These are phyloP conservation scores for Oligophagozyma castellii DNA, from an alignment of 1,139 yeast genomes.

Conservation along the genomic window DNA sequence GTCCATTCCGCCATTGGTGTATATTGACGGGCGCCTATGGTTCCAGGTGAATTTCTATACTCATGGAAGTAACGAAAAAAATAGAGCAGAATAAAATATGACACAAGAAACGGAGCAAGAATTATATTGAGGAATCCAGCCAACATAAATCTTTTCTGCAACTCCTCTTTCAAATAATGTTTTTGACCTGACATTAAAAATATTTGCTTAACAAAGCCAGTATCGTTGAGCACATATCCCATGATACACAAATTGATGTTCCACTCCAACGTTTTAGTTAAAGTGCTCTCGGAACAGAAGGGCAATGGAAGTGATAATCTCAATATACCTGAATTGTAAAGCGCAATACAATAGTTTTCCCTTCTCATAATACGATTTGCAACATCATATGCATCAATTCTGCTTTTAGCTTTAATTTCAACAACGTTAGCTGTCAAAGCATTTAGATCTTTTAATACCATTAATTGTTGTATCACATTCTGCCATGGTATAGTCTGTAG, in stretches of 20 bases:
- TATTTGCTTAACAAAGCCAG: constrained; percentile 69
- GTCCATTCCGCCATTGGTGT: constrained; percentile 95
- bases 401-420: constrained; percentile 54
- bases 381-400: constrained; percentile 83
- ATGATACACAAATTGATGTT: constrained; percentile 76
- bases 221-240: constrained; percentile 70
- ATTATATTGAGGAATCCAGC: constrained; percentile 78
- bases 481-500: constrained; percentile 92
- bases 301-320: constrained; percentile 47
- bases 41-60: constrained; percentile 76
- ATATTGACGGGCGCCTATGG: constrained; percentile 75
- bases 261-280: constrained; percentile 91
- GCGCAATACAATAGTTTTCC: constrained; percentile 84
- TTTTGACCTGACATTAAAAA: constrained; percentile 65
- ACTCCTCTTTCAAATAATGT: constrained; percentile 50
- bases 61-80: constrained; percentile 89
- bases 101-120: constrained; percentile 73
- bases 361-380: constrained; percentile 93
- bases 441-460: constrained; percentile 67
- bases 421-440: constrained; percentile 38
- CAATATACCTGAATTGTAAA: constrained; percentile 65
- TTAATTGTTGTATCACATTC: constrained; percentile 63
- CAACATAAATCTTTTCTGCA: constrained; percentile 65
- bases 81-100: constrained; percentile 67
- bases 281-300: constrained; percentile 27